A percentile compares a stretch with the other conserved stretches of the same genome.
Evolutionary conservation across 139 green algal genomes (phyloP).

Genomic region (Auxenochlorella pyrenoidosa): DNA sequence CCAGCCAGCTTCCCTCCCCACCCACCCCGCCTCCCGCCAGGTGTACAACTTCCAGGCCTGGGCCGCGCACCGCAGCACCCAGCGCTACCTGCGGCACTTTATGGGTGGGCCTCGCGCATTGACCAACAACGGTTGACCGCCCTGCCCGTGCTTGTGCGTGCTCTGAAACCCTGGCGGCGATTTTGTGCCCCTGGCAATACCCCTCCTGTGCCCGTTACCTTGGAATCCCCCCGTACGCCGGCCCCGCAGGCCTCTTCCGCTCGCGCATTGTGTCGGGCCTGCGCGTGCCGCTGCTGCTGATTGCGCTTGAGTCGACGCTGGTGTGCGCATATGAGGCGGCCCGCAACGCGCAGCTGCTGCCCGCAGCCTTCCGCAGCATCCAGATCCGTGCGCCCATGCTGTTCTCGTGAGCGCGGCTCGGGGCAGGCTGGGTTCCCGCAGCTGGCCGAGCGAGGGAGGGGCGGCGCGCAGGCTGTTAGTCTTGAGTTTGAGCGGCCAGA

Average conservation of each 20-base stretch:
- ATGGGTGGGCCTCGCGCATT: not conserved
- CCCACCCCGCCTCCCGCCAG: not conserved
- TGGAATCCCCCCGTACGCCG: no score
- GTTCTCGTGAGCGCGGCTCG: not conserved
- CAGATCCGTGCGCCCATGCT: not conserved
- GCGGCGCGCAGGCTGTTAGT: no score
- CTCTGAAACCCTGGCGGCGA: no score
- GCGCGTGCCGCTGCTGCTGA: not conserved
- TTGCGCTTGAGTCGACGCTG: not conserved
- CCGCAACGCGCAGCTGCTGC: not conserved
- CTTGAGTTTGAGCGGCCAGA: no score
- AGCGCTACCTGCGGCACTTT: slow-evolving; percentile 17
- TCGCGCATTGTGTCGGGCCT: not conserved
- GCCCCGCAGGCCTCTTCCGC: slow-evolving; percentile 4
- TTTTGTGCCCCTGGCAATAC: no score
- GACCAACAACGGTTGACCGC: no score
- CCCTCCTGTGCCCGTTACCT: not conserved
- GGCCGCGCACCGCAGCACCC: slow-evolving; percentile 18
- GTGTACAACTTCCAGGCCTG: slow-evolving; percentile 7
- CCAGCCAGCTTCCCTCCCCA: not conserved
- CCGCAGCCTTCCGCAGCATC: not conserved
- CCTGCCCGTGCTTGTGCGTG: no score
- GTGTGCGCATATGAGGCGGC: not conserved
- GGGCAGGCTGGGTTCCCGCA: not conserved
- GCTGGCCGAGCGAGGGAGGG: no score